These are phyloP conservation scores for Petunia hybrid DNA, from an alignment of 305 asterid species.

Conservation along the genomic window DNA sequence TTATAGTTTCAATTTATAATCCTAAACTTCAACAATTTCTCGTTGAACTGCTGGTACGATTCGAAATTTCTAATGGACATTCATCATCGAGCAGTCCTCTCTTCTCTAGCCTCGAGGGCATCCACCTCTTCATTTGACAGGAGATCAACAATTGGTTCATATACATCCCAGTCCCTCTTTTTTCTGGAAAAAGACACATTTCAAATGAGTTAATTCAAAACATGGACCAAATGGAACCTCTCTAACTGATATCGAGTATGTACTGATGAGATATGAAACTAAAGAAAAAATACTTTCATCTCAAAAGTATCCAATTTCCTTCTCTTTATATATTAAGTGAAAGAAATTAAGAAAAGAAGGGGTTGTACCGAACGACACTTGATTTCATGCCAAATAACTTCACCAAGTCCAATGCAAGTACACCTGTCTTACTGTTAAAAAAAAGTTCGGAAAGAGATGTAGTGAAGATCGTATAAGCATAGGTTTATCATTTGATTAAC, in stretches of 20 bases:
- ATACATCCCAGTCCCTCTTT: conserved; percentile 87
- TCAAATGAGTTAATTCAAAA: background rate
- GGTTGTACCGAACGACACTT: conserved; percentile 73
- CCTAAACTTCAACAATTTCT: background rate
- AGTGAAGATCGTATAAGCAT: background rate
- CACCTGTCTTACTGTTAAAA: conserved; percentile 71
- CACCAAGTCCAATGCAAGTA: conserved; percentile 80
- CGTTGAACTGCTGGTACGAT: background rate
- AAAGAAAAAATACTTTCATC: background rate
- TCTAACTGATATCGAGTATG: background rate
- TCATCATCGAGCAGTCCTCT: conserved; percentile 56
- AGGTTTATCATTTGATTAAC: background rate
- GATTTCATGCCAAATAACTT: conserved; percentile 83
- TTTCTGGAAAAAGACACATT: conserved; percentile 50
- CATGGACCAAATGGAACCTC: background rate
- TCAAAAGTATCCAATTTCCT: background rate
- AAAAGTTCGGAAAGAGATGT: conserved; percentile 26
- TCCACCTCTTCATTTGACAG: conserved; percentile 84
- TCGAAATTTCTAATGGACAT: background rate
- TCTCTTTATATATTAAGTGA: background rate
- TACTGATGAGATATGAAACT: conserved; percentile 6
- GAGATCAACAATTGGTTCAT: conserved; percentile 81
- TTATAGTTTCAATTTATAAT: conserved; percentile 15
- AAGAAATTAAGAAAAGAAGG: conserved; percentile 2
- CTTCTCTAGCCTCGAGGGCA: conserved; percentile 88